Conservation (phyloP, 2,329 filamentous ascomycete species). For the Penicillium sp. region DNA sequence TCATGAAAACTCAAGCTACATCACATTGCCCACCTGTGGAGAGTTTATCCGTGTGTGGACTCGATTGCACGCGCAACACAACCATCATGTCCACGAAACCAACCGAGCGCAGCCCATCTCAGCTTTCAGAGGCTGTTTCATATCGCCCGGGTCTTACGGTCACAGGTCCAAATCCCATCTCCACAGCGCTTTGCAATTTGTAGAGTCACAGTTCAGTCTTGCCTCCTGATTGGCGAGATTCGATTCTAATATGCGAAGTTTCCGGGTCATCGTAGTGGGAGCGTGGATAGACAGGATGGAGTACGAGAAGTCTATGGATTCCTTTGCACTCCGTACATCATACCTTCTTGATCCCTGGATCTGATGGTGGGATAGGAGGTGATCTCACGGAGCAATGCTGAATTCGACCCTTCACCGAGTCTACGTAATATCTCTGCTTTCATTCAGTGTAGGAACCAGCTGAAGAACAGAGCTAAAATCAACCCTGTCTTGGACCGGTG, state of each 20-base stretch:
- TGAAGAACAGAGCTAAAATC: not conserved
- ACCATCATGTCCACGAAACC: constrained; percentile 19
- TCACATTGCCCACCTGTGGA: not conserved
- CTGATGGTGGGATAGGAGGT: not conserved
- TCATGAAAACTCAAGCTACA: not conserved
- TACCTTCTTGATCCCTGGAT: not conserved
- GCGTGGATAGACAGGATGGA: not conserved
- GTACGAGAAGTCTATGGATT: not conserved
- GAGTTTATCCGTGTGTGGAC: not conserved
- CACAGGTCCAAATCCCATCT: not conserved
- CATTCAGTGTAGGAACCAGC: not conserved
- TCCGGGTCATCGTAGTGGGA: not conserved
- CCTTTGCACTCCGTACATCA: not conserved
- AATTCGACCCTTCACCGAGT: constrained; percentile 10
- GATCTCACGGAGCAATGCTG: constrained; percentile 13
- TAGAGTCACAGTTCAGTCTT: not conserved
- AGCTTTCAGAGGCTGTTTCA: not conserved
- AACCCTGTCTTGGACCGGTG: not conserved
- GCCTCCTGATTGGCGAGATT: constrained; percentile 5
- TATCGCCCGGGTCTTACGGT: not conserved
- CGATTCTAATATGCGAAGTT: constrained; percentile 4
- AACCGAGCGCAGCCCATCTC: constrained; percentile 10
- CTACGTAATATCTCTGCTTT: not conserved
- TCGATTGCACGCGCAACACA: constrained; percentile 16
- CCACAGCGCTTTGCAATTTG: constrained; percentile 1